phyloP scores from a whole-genome alignment of 176 grass and related monocot species.

The Urochloa ruziziensis region DNA sequence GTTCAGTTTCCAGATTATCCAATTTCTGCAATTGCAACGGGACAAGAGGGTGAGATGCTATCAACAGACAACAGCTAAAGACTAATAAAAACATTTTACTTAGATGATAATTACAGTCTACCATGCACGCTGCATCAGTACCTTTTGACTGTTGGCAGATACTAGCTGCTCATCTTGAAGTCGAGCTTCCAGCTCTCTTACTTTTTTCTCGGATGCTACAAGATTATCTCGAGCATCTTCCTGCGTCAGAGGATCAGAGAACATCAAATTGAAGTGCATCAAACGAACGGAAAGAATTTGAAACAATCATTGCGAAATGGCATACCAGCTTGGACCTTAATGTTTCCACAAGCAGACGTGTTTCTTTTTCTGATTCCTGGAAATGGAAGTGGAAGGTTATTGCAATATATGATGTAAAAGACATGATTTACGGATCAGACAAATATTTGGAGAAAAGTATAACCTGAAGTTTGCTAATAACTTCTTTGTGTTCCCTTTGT shows the following conservation, averaged over 20 bases:
- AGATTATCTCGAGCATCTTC: constrained; percentile 86
- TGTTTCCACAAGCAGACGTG: constrained; percentile 69
- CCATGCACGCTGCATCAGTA: constrained; percentile 32
- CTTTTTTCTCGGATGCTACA: constrained; percentile 90
- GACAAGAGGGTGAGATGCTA: constrained; percentile 2
- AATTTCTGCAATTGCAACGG: constrained; percentile 65
- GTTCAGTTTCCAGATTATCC: constrained; percentile 66
- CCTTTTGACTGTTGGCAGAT: constrained; percentile 63
- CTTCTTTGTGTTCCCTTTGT: constrained; percentile 87
- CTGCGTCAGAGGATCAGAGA: constrained; percentile 50
- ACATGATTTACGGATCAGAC: neutral
- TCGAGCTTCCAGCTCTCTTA: constrained; percentile 76
- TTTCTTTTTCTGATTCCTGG: constrained; percentile 94
- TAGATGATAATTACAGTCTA: constrained; percentile 26
- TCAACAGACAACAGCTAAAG: neutral
- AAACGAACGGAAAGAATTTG: neutral
- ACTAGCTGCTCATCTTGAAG: constrained; percentile 73
- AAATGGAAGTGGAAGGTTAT: constrained; percentile 16
- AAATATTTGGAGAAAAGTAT: constrained; percentile 32
- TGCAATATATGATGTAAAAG: neutral
- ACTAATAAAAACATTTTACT: constrained; percentile 10
- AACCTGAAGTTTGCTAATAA: constrained; percentile 91
- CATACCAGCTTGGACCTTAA: constrained; percentile 93
- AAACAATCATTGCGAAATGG: constrained; percentile 15
- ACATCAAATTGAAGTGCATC: constrained; percentile 11